Conservation (phyloP, 139 green algal genomes). For the Micromonas pusilla region DNA sequence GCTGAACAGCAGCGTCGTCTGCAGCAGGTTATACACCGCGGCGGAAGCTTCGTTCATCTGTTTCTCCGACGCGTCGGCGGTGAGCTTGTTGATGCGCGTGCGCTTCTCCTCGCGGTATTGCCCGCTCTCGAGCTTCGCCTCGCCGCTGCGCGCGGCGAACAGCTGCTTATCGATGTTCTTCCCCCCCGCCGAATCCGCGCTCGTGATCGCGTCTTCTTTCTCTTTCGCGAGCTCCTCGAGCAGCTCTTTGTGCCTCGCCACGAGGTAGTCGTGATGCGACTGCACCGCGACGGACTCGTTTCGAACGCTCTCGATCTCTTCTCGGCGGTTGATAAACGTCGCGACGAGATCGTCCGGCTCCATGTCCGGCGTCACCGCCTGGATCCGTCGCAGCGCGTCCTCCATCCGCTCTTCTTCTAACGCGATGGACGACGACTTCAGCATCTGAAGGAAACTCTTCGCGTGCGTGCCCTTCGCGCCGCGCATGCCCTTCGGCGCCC, state of each 20-base stretch:
- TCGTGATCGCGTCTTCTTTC: conserved; percentile 12
- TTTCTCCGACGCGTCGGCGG: background rate
- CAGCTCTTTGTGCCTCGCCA: background rate
- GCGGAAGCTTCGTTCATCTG: background rate
- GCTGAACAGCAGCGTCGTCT: background rate
- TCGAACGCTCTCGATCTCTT: background rate
- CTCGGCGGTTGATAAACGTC: background rate
- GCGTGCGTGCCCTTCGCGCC: too few relatives aligned
- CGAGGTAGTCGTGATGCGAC: background rate
- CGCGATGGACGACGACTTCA: background rate
- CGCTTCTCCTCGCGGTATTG: conserved; percentile 4
- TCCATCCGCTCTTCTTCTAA: background rate
- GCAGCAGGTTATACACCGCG: background rate
- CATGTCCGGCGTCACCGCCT: background rate
- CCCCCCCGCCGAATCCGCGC: background rate
- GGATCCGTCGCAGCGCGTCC: background rate
- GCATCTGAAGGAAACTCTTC: too few relatives aligned
- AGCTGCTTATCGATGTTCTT: background rate
- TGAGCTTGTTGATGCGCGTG: conserved; percentile 3
- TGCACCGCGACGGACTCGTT: background rate
- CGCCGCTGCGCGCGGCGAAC: background rate
- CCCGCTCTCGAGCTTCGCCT: background rate
- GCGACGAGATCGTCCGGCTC: background rate
- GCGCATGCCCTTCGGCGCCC: too few relatives aligned
- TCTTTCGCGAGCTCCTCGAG: conserved; percentile 6